A percentile compares a stretch with the other conserved stretches of the same genome.
Evolutionary conservation across 306 rosid species (phyloP).

Genomic region (Cucurbita argyrosperma): DNA sequence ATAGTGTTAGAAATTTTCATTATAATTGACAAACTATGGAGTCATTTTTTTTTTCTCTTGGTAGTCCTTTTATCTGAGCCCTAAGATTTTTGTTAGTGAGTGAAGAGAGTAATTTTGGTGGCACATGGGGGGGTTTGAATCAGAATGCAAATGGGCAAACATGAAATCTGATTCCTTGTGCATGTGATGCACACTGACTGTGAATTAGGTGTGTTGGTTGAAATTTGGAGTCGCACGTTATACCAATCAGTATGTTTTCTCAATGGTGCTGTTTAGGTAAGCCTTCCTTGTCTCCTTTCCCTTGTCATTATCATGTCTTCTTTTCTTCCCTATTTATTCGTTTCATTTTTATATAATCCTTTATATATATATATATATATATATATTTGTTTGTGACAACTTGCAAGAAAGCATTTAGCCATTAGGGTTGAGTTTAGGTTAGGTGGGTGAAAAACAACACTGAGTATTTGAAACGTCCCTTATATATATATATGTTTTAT

Average conservation of each 20-base stretch:
- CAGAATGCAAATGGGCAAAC: not conserved
- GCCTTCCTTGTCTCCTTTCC: slow-evolving; percentile 22
- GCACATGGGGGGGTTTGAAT: slow-evolving; percentile 2
- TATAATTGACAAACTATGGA: not conserved
- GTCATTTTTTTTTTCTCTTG: not conserved
- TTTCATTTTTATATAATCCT: not conserved
- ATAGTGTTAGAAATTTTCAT: not conserved
- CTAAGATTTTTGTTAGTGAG: not conserved
- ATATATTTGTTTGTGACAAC: not conserved
- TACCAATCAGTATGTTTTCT: slow-evolving; percentile 17
- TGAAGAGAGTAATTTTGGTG: not conserved
- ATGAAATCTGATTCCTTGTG: not conserved
- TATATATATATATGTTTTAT: not conserved
- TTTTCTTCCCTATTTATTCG: not conserved
- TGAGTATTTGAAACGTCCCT: too few species aligned
- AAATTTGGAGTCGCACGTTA: slow-evolving; percentile 18
- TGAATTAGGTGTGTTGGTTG: not conserved
- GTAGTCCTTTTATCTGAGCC: not conserved
- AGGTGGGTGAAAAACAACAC: not conserved
- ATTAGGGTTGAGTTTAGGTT: not conserved
- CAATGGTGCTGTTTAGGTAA: slow-evolving; percentile 17
- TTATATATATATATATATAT: not conserved
- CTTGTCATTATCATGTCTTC: slow-evolving; percentile 1
- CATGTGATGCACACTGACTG: slow-evolving; percentile 5
- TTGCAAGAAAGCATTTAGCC: not conserved